phyloP scores from a whole-genome alignment of 768 basidiomycete species.

The Podaxis mareebaensis region DNA sequence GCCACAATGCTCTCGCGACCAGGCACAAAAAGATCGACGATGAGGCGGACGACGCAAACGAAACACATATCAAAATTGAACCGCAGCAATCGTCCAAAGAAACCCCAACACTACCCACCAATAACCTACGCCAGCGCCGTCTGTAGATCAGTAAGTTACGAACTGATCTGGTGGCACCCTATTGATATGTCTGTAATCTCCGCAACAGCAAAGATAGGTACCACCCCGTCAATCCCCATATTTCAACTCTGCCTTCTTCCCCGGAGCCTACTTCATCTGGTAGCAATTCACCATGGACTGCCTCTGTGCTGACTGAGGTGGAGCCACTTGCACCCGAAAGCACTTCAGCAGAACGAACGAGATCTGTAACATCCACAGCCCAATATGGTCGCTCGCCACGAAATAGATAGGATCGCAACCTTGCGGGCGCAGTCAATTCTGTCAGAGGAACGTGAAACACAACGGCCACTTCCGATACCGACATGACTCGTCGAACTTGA shows the following conservation, averaged over 20 bases:
- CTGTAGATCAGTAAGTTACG: constrained; percentile 10
- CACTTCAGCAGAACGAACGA: constrained; percentile 34
- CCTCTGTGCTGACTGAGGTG: constrained; percentile 24
- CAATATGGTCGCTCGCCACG: constrained; percentile 61
- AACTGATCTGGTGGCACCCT: constrained; percentile 19
- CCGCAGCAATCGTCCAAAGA: constrained; percentile 2
- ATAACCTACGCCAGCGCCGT: constrained; percentile 11
- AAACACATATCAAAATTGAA: constrained; percentile 15
- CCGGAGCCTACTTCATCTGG: constrained; percentile 43
- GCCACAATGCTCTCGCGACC: constrained; percentile 16
- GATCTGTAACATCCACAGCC: constrained; percentile 67
- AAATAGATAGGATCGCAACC: constrained; percentile 55
- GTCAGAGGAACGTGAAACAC: constrained; percentile 72
- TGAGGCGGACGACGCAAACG: constrained; percentile 19
- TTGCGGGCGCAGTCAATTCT: constrained; percentile 45
- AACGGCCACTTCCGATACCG: constrained; percentile 64
- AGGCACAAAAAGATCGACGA: constrained; percentile 40
- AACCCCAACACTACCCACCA: background rate
- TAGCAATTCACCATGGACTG: constrained; percentile 19
- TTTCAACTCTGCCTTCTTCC: constrained; percentile 53
- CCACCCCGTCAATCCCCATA: constrained; percentile 88
- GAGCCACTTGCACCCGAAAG: constrained; percentile 29
- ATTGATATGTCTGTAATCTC: constrained; percentile 48
- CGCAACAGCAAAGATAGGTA: constrained; percentile 69
- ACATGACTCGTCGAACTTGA: constrained; percentile 44